Base-by-base conservation (phyloP, 495 filamentous ascomycete genomes). In the Penicillium cataractarum region DNA sequence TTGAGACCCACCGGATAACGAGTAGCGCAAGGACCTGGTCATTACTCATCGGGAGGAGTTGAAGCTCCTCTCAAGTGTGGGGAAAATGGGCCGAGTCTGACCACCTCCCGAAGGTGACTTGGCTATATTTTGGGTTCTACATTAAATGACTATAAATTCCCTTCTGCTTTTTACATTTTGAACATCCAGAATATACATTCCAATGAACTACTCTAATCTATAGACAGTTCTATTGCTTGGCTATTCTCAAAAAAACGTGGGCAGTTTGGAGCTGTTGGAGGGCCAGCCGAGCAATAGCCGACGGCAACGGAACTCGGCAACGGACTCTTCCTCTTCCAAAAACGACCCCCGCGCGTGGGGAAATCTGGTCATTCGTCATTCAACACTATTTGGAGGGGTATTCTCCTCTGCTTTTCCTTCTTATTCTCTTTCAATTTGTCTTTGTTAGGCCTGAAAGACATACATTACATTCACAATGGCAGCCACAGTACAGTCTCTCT, bases 401-500 rank as follows among this genome's bases (percentile, higher is more conserved):
- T 15, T 19, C 17, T 24, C 12, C 24, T 27, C 46, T 17, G 29
- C 13, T 17, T 56, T n/a, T 50, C 42, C 42, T 8, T 46, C 24
- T 10, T 46, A 22, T 10, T 22, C 17, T 21, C 9, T 9, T 46
- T 21, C 53, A 60, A 27, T 58, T 54, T 32, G 26, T 33, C 22
- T 39, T 56, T 33, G 4, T 26, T 32, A 6, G 19, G 1, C 13
- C 12, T 29, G 12, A 29, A 2, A 5, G 10, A 27, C 15, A 27
- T 2, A 4, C 22, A 29, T 2, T n/a, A 26, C 22, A 27, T 32
- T 40, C 61, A 73, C 55, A 56, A 74, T 80, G 68, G 37, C 64
- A 54, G 71, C 65, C 53, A 56, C 67, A 39, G 63, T 74, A 40
- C 33, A 49, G 21, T 76, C 75, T 27, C 74, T 82, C 21, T 84